Base-by-base conservation (phyloP, 192 early-diverging fungal genomes). In the Podila horticola region DNA sequence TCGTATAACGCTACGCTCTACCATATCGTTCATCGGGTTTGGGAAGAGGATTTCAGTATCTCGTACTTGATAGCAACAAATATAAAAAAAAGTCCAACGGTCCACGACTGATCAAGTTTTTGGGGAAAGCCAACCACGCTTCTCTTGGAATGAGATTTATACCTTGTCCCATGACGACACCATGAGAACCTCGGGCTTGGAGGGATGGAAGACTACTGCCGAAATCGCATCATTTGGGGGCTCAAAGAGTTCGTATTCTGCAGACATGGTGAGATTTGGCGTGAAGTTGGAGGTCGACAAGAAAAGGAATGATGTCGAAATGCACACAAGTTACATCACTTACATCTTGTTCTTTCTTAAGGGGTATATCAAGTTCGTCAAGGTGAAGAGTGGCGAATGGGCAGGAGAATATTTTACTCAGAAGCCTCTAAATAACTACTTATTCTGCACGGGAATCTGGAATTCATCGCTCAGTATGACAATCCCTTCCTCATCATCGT, bases 101-200 rank as follows among this genome's bases (percentile, higher is more conserved):
- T 79, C 8, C 2, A 36, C 8, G 31, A 24, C 74, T 22, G 41
- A 45, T 45, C 2, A 4, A 15, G 15, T 17, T 45, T 12, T 31
- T 31, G 31, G 31, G 31, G 2, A 10, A 10, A 36, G 34, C 34
- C 8, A 36, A 36, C 8, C 9, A 34, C 15, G n/a, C n/a, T n/a
- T n/a, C n/a, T n/a, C n/a, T n/a, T n/a, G 15, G 41, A 41, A 7
- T 41, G 41, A 41, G 13, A 65, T 55, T 58, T 38, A 57, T 85
- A 95, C 94, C 84, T 91, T 91, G 77, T 99, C 97, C 98, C 98
- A 99, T 49, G 94, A 95, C 20, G 93, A 90, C 20, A 90, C 94
- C 36, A 96, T 87, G 24, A 99, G 86, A 17, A 90, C 79, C 24
- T 76, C 75, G 24, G 90, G 86, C 45, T 93, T 89, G 11, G 82